These are phyloP conservation scores for Neurospora sp. DNA, from an alignment of 495 filamentous ascomycete species.

Conservation along the genomic window DNA sequence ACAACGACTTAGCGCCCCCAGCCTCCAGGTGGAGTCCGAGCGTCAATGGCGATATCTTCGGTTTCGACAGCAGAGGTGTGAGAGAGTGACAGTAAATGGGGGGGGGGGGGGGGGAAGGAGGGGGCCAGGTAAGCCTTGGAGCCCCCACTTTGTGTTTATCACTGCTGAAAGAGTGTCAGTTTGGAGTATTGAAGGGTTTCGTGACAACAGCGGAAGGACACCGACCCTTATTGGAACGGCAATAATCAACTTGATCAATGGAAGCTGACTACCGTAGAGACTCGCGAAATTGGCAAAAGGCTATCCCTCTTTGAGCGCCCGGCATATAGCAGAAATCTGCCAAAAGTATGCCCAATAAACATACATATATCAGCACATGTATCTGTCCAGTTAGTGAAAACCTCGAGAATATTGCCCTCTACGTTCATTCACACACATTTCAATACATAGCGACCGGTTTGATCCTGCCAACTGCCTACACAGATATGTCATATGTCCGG, in stretches of 20 bases:
- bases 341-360: too few species aligned
- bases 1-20: not conserved
- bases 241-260: not conserved
- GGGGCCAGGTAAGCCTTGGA: not conserved
- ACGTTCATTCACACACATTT: too few species aligned
- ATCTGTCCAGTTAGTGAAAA: too few species aligned
- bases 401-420: too few species aligned
- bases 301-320: too few species aligned
- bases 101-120: not conserved
- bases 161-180: not conserved
- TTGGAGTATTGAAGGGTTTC: not conserved
- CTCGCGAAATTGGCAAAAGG: too few species aligned
- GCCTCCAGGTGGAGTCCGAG: not conserved
- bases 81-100: not conserved
- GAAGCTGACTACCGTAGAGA: not conserved
- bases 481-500: too few species aligned
- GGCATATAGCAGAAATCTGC: too few species aligned
- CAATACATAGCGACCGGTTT: too few species aligned
- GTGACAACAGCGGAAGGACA: not conserved
- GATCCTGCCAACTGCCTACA: too few species aligned
- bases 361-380: too few species aligned
- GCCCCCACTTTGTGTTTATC: not conserved
- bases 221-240: not conserved
- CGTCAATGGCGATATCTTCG: not conserved
- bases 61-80: not conserved